These are phyloP conservation scores for Phytopythium cucurbitacearum DNA, from an alignment of 352 stramenopile genomes.

Conservation along the genomic window DNA sequence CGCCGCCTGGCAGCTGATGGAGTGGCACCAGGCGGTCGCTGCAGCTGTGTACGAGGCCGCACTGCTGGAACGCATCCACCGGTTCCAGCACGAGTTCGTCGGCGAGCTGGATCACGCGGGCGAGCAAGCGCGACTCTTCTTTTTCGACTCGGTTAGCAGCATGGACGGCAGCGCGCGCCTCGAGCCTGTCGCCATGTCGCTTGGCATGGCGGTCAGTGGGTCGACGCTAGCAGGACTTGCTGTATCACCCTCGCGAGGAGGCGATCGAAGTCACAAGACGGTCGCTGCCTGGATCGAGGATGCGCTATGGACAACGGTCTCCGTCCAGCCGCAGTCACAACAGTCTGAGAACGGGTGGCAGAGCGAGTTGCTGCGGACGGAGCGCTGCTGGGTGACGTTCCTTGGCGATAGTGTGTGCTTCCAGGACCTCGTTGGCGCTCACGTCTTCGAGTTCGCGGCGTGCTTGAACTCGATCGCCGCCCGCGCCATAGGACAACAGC, in stretches of 20 bases:
- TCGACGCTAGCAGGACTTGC: not conserved
- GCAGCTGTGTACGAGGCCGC: slow-evolving; percentile 33
- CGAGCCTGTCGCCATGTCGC: slow-evolving; percentile 15
- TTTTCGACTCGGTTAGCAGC: slow-evolving; percentile 14
- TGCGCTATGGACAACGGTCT: slow-evolving; percentile 11
- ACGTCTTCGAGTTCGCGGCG: slow-evolving; percentile 48
- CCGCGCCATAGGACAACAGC: not conserved
- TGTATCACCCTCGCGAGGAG: not conserved
- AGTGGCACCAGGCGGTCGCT: slow-evolving; percentile 34
- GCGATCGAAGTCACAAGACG: slow-evolving; percentile 13
- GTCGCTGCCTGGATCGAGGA: slow-evolving; percentile 29
- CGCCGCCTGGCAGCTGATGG: slow-evolving; percentile 18
- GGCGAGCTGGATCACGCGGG: slow-evolving; percentile 10
- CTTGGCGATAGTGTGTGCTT: slow-evolving; percentile 22
- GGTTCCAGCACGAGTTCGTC: slow-evolving; percentile 40
- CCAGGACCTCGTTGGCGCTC: slow-evolving; percentile 30
- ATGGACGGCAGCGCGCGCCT: slow-evolving; percentile 7
- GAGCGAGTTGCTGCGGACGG: slow-evolving; percentile 15
- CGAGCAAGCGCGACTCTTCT: slow-evolving; percentile 19
- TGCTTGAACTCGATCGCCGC: slow-evolving; percentile 9
- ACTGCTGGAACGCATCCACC: slow-evolving; percentile 34
- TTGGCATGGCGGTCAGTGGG: slow-evolving; percentile 7
- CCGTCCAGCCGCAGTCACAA: slow-evolving; percentile 4
- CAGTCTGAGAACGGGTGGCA: slow-evolving; percentile 5
- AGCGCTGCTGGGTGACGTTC: slow-evolving; percentile 22